Evolutionary conservation across 2,329 filamentous ascomycete species (phyloP), one percentile per base, ranked within the genome.

Genomic region (Diaporthe vexans): DNA sequence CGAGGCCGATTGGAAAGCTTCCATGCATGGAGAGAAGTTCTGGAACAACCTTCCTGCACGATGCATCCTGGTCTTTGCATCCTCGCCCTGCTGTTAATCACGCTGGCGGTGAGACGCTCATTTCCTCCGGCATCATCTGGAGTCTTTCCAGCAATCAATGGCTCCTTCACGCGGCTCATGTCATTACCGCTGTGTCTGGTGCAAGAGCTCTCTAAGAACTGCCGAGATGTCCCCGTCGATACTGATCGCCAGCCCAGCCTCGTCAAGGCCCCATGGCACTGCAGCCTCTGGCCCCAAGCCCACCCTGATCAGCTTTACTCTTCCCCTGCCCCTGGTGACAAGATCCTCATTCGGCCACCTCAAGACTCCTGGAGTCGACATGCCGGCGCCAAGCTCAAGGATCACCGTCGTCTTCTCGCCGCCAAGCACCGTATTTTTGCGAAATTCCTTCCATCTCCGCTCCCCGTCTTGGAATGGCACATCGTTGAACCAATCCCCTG

Each of bases 261-360:
- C 70, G 43, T 76, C 77, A 59, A 77, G 58, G 48, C 58, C 69
- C 70, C 71, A 74, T 21, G 74, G 70, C 10, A 78, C 75, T 48
- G 61, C 74, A 35, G 74, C 71, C 59, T 77, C 77, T 37, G 74
- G 68, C 13, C 76, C 76, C 69, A 77, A 72, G 4, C 76, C 76
- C 19, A 77, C 57, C 56, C 77, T 77, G 35, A 76, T 73, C 40
- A 78, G 72, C 67, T 71, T 77, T 29, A 73, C 61, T 29, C 67
- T 73, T 19, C 76, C 75, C 24, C 68, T 37, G 35, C 73, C 46
- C 43, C 65, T 71, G 65, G 52, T 37, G 19, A 75, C 61, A 9
- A 77, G 56, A 51, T 76, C 68, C 61, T 78, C 77, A 29, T 77
- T 77, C 2, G 75, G 77, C 77, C 76, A 76, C 19, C 76, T 70